These are phyloP conservation scores for Lentithecium fluviatile DNA, from an alignment of 495 filamentous ascomycete genomes.

Conservation along the genomic window DNA sequence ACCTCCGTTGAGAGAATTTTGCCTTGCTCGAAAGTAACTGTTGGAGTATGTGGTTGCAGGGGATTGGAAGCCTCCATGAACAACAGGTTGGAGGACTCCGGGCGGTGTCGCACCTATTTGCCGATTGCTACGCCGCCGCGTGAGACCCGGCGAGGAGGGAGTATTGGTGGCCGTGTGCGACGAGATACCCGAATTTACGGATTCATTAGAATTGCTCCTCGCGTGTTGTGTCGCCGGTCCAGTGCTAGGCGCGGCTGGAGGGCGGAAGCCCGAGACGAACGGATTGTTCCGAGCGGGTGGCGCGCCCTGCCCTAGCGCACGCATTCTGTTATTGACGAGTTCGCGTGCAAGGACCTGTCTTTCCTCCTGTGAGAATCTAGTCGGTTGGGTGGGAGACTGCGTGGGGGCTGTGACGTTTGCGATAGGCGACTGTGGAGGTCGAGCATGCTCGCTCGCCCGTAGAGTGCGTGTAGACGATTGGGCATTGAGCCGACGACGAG, in stretches of 20 bases:
- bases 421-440: constrained; percentile 20
- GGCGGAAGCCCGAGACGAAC: constrained; percentile 4
- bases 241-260: background rate
- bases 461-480: constrained; percentile 34
- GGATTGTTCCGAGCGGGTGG: constrained; percentile 24
- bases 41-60: constrained; percentile 16
- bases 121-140: constrained; percentile 30
- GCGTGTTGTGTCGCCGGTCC: constrained; percentile 7
- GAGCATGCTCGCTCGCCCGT: constrained; percentile 29
- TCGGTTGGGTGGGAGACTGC: constrained; percentile 3
- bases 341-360: constrained; percentile 26
- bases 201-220: constrained; percentile 29
- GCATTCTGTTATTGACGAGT: constrained; percentile 26
- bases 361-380: constrained; percentile 25
- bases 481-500: constrained; percentile 30
- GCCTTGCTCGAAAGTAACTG: constrained; percentile 20
- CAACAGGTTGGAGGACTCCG: background rate
- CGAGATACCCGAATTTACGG: constrained; percentile 6
- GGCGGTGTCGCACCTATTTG: constrained; percentile 21
- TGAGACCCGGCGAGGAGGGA: constrained; percentile 22
- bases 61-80: constrained; percentile 4
- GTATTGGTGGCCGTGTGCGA: constrained; percentile 5
- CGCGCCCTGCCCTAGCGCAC: constrained; percentile 15
- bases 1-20: constrained; percentile 13
- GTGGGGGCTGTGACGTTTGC: constrained; percentile 1